Percentiles rank a stretch among this genome's conserved stretches.
phyloP scores from a whole-genome alignment of 768 basidiomycete genomes.

The Lactarius evosmus region DNA sequence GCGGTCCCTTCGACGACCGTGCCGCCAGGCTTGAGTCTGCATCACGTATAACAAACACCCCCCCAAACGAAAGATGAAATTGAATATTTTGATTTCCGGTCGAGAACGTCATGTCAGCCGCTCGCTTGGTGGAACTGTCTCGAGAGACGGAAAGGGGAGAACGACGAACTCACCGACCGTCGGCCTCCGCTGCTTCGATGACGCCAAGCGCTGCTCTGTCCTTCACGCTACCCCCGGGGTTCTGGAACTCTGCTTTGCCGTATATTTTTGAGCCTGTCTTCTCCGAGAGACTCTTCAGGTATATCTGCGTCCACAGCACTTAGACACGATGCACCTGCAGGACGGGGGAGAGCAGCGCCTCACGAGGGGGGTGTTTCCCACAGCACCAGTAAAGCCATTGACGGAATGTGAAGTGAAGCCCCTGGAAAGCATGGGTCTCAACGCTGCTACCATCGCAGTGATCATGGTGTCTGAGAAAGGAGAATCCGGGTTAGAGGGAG shows the following conservation, averaged over 20 bases:
- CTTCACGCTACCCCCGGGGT: slow-evolving; percentile 97
- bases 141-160: not conserved
- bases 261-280: slow-evolving; percentile 79
- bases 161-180: slow-evolving; percentile 58
- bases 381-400: slow-evolving; percentile 79
- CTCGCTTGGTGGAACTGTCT: not conserved
- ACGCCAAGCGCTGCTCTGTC: slow-evolving; percentile 94
- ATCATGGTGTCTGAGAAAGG: slow-evolving; percentile 6
- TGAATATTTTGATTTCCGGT: not conserved
- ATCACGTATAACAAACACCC: not conserved
- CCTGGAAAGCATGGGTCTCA: slow-evolving; percentile 26
- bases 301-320: slow-evolving; percentile 53
- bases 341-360: slow-evolving; percentile 30
- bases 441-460: not conserved
- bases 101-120: not conserved
- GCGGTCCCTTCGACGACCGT: slow-evolving; percentile 98
- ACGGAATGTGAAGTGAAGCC: slow-evolving; percentile 42
- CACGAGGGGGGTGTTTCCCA: slow-evolving; percentile 93
- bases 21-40: slow-evolving; percentile 83
- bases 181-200: slow-evolving; percentile 79
- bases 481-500: not conserved
- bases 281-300: slow-evolving; percentile 76
- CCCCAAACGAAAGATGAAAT: not conserved
- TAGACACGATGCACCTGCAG: slow-evolving; percentile 12
- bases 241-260: slow-evolving; percentile 98